Evolutionary conservation across 306 rosid species (phyloP), one percentile per base, ranked within the genome.

Genomic region (Urtica urens): DNA sequence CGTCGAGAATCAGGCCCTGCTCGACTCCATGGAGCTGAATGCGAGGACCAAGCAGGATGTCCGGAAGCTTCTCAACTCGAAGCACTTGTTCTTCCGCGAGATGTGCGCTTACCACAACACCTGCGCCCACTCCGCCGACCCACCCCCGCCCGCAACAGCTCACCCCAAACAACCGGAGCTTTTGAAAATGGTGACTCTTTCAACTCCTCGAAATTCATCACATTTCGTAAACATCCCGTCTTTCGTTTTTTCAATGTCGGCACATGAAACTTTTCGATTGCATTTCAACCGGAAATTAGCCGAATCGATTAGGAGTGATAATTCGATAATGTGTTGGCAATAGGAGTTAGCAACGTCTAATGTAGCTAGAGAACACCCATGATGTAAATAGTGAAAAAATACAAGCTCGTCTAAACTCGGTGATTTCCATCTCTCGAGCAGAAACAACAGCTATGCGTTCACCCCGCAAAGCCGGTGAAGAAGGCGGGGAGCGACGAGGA

Each of bases 71-170:
- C 80, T 90, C 48, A 85, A 81, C 60, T 85, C 99, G 1, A 90
- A 85, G 72, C 99, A 90, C 51, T 66, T 90, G 2, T 85, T 90
- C 56, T 90, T 90, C 72, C 77, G 87, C 49, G 99, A 90, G 71
- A 90, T 90, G 99, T 90, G 99, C 59, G 99, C 94, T 54, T 85
- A 90, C 55, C 99, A 90, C 46, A 81, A 77, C 51, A 88, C 90
- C 49, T 88, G 84, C 46, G 75, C 80, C 10, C 92, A 88, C 38
- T 38, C 63, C 14, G 20, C 41, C 27, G 10, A 30, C 53, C 14
- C 73, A 66, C 21, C 73, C 2, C 73, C 87, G 4, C 64, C 71
- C 0, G 93, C 79, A 35, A 39, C 43, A 11, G 78, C 63, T 41
- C 72, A 28, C 29, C 38, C 46, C 10, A 71, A 43, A 16, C 80